A percentile compares a stretch with the other conserved stretches of the same genome.
phyloP scores from a whole-genome alignment of 148 eudicot species.

The Silene conica region DNA sequence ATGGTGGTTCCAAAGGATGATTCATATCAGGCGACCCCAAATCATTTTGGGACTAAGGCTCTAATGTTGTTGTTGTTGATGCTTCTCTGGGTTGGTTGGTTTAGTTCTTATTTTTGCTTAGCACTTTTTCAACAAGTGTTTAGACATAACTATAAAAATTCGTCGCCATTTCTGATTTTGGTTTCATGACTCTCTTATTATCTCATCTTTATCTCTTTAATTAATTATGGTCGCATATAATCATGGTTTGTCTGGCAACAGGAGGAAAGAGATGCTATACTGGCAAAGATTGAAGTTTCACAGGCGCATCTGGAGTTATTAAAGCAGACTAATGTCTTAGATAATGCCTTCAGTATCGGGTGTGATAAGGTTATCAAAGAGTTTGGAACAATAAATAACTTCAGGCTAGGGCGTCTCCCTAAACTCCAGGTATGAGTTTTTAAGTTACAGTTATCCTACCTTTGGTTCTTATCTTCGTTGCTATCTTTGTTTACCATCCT shows the following conservation, averaged over 20 bases:
- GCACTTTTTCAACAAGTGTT: conserved; percentile 1
- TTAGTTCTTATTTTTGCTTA: conserved; percentile 2
- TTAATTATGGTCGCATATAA: conserved; percentile 3
- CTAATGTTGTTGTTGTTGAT: too few relatives aligned
- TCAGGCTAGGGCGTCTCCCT: conserved; percentile 96
- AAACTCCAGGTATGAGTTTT: conserved; percentile 60
- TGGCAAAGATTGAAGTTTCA: conserved; percentile 95
- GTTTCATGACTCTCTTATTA: neutral
- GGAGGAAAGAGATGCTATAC: conserved; percentile 95
- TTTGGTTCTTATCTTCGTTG: conserved; percentile 1
- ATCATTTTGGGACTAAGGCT: too few relatives aligned
- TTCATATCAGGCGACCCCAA: too few relatives aligned
- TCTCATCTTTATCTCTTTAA: neutral
- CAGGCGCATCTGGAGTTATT: conserved; percentile 91
- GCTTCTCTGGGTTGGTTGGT: neutral
- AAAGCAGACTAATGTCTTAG: conserved; percentile 86
- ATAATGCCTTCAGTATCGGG: conserved; percentile 92
- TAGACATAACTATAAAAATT: neutral
- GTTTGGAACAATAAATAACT: conserved; percentile 94
- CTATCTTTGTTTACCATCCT: conserved; percentile 13
- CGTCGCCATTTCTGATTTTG: neutral
- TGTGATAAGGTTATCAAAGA: conserved; percentile 63
- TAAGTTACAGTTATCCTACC: neutral
- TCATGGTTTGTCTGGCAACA: conserved; percentile 23
- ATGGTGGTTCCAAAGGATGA: too few relatives aligned